A percentile compares a stretch with the other conserved stretches of the same genome.
Evolutionary conservation across 2,329 filamentous ascomycete species (phyloP).

Genomic region (Amesomyces nigricolor): DNA sequence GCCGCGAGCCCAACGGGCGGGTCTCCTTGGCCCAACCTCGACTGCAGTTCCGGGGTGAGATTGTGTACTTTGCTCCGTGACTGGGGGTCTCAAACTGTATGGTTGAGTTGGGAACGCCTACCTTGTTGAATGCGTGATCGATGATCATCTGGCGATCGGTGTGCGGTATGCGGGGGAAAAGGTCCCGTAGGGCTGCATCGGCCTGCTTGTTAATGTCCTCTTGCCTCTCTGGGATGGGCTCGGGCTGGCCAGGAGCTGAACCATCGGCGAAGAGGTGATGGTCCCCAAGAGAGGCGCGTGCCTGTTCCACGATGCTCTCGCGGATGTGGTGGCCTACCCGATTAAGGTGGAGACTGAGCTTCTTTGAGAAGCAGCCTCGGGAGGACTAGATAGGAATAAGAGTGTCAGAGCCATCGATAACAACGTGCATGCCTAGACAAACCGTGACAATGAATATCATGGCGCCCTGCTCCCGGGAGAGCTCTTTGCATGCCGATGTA

Average conservation of each 20-base stretch:
- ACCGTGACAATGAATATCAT: conserved; percentile 65
- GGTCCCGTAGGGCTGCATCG: conserved; percentile 55
- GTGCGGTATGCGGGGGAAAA: conserved; percentile 61
- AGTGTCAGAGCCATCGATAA: conserved; percentile 18
- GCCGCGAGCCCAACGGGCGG: conserved; percentile 53
- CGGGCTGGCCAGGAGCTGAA: conserved; percentile 36
- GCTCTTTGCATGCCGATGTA: conserved; percentile 57
- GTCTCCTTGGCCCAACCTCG: conserved; percentile 39
- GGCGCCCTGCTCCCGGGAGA: conserved; percentile 55
- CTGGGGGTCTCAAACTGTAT: conserved; percentile 5
- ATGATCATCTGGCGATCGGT: conserved; percentile 59
- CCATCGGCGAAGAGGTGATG: conserved; percentile 25
- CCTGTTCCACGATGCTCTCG: conserved; percentile 53
- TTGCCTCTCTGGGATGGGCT: conserved; percentile 56
- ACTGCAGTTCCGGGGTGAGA: conserved; percentile 10
- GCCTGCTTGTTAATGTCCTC: conserved; percentile 57
- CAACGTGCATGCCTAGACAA: conserved; percentile 29
- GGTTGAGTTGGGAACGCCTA: conserved; percentile 32
- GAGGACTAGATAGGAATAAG: conserved; percentile 27
- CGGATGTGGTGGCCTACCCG: conserved; percentile 57
- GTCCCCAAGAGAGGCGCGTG: conserved; percentile 32
- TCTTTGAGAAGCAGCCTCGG: conserved; percentile 32
- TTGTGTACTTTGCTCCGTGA: conserved; percentile 9
- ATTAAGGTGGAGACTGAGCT: conserved; percentile 49
- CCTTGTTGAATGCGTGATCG: conserved; percentile 57